These are phyloP conservation scores for Sporisorium iseilematis-ciliati DNA, from an alignment of 1,284 basidiomycete genomes.

Conservation along the genomic window DNA sequence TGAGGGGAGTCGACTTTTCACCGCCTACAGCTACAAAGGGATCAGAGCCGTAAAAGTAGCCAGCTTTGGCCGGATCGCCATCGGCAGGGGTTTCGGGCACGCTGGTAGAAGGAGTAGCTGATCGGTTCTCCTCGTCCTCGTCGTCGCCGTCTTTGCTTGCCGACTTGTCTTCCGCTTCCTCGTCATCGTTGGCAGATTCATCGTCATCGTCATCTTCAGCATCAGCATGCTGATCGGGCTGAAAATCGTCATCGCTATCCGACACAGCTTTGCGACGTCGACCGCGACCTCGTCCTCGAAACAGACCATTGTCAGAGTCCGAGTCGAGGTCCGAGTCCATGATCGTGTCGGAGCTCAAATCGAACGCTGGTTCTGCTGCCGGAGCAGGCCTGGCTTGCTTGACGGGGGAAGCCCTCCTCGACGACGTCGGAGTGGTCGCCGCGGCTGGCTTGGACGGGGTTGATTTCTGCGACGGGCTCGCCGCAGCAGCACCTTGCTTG, in stretches of 20 bases:
- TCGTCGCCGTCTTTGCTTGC: background rate
- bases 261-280: conserved; percentile 12
- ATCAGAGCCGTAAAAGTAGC: conserved; percentile 34
- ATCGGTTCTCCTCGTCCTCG: conserved; percentile 14
- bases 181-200: background rate
- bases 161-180: background rate
- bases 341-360: conserved; percentile 20
- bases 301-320: conserved; percentile 21
- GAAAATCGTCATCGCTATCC: conserved; percentile 36
- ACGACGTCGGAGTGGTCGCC: background rate
- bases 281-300: conserved; percentile 15
- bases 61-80: conserved; percentile 2
- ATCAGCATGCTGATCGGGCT: conserved; percentile 22
- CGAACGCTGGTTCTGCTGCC: background rate
- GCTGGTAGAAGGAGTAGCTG: conserved; percentile 23
- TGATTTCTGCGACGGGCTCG: conserved; percentile 10
- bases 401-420: conserved; percentile 6
- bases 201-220: conserved; percentile 19
- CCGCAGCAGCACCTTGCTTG: conserved; percentile 11
- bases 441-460: conserved; percentile 16
- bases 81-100: conserved; percentile 41
- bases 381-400: conserved; percentile 4
- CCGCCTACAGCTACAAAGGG: conserved; percentile 33
- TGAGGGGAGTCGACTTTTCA: conserved; percentile 10
- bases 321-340: conserved; percentile 8